Base-by-base conservation (phyloP, 345 rosid genomes). In the Euphorbia peplus region DNA sequence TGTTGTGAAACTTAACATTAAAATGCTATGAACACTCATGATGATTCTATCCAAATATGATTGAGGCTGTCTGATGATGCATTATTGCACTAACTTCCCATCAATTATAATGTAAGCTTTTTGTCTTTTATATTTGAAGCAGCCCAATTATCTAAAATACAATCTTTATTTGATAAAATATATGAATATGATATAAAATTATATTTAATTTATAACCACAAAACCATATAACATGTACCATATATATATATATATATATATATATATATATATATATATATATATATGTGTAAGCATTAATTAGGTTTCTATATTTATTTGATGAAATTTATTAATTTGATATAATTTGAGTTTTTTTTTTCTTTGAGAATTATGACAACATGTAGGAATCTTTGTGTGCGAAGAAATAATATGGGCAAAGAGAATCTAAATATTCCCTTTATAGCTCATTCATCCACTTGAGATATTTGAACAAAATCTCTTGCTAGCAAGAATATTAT, bases 1-100 rank as follows among this genome's bases (percentile, higher is more conserved):
- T 32, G 6, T 32, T 32, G 2, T 52, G 4, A 26, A 56, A 56
- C 11, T 54, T 54, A 26, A 52, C 1, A 53, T 53, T 9, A 53
- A 24, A 11, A 8, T 39, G 28, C 25, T 7, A 53, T 53, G 15
- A 24, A 22, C 58, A 53, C 24, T 53, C n/a, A 44, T 0, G 3
- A 39, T 4, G 58, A 52, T 8, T 8, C 22, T 10, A n/a, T 53
- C 16, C 60, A 56, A 21, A 18, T 25, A 29, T 32, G 35, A 13
- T 56, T 35, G 10, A 30, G 32, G 25, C 15, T 59, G 24, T 59
- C 35, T 59, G 64, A 60, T 60, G 64, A 60, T 60, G 64, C 47
- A 32, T 12, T 60, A 32, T 35, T 60, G 46, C 64, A 60, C 64
- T 42, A 35, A 60, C 50, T 13, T 44, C 14, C 37, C 37, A 12